Conservation (phyloP, 768 basidiomycete genomes). For the Naganishia antarctica region DNA sequence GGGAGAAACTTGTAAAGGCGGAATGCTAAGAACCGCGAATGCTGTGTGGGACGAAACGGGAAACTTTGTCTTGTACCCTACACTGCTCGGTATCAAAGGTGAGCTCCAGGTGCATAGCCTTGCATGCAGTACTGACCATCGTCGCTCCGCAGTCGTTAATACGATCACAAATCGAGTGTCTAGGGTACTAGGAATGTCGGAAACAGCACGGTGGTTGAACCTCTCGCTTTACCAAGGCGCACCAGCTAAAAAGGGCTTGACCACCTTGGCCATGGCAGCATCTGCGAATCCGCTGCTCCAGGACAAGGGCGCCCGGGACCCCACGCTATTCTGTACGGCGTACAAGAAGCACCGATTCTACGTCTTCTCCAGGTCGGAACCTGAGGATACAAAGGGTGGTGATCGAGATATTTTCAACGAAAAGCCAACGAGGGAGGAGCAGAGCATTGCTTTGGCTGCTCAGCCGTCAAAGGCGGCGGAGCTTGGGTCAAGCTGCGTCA, state of each 20-base stretch:
- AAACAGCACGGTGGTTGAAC: conserved; percentile 83
- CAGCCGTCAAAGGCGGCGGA: conserved; percentile 52
- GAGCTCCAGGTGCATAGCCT: conserved; percentile 26
- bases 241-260: conserved; percentile 76
- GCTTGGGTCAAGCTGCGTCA: conserved; percentile 72
- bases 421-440: conserved; percentile 91
- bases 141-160: conserved; percentile 68
- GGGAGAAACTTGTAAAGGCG: conserved; percentile 57
- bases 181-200: conserved; percentile 85
- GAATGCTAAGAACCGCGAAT: conserved; percentile 61
- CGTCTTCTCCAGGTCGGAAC: conserved; percentile 82
- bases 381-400: conserved; percentile 78
- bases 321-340: conserved; percentile 85
- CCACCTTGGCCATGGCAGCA: conserved; percentile 90
- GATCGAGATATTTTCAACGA: conserved; percentile 99
- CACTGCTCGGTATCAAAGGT: conserved; percentile 94
- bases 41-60: conserved; percentile 98
- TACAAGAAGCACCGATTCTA: conserved; percentile 92
- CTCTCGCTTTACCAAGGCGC: conserved; percentile 87
- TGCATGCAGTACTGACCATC: neutral
- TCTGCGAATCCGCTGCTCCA: conserved; percentile 92
- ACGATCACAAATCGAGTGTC: conserved; percentile 87
- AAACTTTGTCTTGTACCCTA: conserved; percentile 87
- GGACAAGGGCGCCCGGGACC: conserved; percentile 76
- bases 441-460: conserved; percentile 62